Percentiles rank a stretch among this genome's conserved stretches.
Evolutionary conservation across 75 land plant species (phyloP).

Genomic region (Selaginella tamariscina): DNA sequence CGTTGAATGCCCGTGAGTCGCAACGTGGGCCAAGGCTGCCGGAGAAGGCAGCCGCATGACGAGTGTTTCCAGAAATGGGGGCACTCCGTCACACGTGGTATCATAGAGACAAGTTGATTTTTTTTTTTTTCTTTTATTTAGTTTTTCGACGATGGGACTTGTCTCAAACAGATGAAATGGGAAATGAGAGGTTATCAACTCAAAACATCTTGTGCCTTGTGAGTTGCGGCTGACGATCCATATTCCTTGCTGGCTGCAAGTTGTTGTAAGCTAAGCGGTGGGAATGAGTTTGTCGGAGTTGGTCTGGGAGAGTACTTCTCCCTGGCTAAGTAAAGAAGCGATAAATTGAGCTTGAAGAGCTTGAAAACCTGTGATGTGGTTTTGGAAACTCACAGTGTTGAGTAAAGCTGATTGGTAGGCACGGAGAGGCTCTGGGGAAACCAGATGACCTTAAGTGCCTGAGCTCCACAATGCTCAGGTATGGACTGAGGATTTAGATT

Average conservation of each 20-base stretch:
- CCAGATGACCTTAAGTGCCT: not conserved
- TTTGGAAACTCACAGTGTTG: too few relatives aligned
- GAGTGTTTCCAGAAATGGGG: not conserved
- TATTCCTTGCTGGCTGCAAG: not conserved
- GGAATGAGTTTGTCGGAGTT: slow-evolving; percentile 3
- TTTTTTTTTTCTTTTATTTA: not conserved
- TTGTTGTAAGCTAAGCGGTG: not conserved
- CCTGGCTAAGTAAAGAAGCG: too few relatives aligned
- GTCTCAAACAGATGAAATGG: not conserved
- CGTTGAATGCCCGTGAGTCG: too few relatives aligned
- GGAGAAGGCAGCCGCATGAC: too few relatives aligned
- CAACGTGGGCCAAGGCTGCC: too few relatives aligned
- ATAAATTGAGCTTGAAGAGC: too few relatives aligned
- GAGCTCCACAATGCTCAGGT: not conserved
- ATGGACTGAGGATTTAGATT: not conserved
- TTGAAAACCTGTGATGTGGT: too few relatives aligned
- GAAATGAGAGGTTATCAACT: slow-evolving; percentile 2
- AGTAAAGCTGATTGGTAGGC: too few relatives aligned
- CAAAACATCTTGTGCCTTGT: not conserved
- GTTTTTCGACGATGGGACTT: not conserved
- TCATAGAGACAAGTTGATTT: not conserved
- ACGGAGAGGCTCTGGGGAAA: too few relatives aligned
- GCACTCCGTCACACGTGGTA: slow-evolving; percentile 1
- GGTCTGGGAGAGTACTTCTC: not conserved
- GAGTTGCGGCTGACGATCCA: not conserved